Percentiles rank a stretch among this genome's conserved stretches.
Evolutionary conservation across 257 asterid genomes (phyloP).

Genomic region (Salvia rosmarinus): DNA sequence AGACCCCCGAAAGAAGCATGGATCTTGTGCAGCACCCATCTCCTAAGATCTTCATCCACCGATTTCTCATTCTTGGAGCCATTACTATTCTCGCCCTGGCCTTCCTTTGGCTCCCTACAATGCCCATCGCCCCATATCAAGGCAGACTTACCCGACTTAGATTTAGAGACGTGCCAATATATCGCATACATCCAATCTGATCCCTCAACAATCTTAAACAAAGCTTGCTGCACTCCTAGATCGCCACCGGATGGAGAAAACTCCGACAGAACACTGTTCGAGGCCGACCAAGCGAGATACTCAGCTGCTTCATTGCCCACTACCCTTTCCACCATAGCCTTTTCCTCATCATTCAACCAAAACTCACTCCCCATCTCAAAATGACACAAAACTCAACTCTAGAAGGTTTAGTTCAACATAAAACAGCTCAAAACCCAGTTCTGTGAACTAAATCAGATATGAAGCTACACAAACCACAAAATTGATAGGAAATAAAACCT

Average conservation of each 20-base stretch:
- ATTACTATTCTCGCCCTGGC: conserved; percentile 38
- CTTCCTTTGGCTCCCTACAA: conserved; percentile 54
- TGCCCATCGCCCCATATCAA: conserved; percentile 97
- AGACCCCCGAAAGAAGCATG: conserved; percentile 74
- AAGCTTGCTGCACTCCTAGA: conserved; percentile 71
- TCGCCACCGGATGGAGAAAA: conserved; percentile 63
- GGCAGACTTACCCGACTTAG: conserved; percentile 92
- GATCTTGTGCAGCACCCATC: conserved; percentile 64
- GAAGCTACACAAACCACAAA: conserved; percentile 16
- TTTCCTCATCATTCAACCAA: conserved; percentile 67
- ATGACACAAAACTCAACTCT: conserved; percentile 25
- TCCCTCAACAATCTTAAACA: conserved; percentile 69
- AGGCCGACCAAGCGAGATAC: conserved; percentile 70
- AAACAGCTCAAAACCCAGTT: conserved; percentile 16
- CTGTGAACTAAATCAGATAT: conserved; percentile 13
- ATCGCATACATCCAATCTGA: conserved; percentile 94
- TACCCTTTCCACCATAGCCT: conserved; percentile 58
- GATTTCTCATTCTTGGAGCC: conserved; percentile 27
- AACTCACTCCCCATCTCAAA: conserved; percentile 63
- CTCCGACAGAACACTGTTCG: conserved; percentile 68
- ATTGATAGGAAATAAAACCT: not conserved
- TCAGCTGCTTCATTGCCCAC: conserved; percentile 76
- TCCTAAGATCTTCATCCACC: conserved; percentile 51
- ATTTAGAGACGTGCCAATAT: conserved; percentile 91
- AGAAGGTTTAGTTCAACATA: conserved; percentile 1